phyloP scores from a whole-genome alignment of 306 rosid genomes.

The Benincasa hispida region DNA sequence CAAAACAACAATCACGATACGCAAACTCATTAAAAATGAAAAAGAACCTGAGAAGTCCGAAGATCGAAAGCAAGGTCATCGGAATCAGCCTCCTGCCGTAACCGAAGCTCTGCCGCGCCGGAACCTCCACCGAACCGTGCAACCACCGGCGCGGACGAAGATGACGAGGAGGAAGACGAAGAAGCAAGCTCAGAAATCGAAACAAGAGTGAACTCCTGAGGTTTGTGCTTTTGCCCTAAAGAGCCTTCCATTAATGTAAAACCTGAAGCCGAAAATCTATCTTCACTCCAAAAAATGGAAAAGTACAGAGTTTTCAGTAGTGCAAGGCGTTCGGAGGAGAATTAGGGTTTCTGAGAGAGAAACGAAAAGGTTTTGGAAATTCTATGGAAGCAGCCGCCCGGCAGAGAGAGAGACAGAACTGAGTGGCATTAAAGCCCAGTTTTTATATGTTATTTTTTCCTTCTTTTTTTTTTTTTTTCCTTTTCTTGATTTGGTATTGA shows the following conservation, averaged over 20 bases:
- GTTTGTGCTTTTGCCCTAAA: conserved; percentile 22
- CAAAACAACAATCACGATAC: conserved; percentile 1
- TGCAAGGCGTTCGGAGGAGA: neutral
- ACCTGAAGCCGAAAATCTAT: conserved; percentile 3
- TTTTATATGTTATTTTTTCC: conserved; percentile 10
- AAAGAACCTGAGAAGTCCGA: conserved; percentile 44
- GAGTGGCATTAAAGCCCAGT: neutral
- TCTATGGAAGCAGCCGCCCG: conserved; percentile 50
- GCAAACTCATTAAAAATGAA: neutral
- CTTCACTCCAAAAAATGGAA: neutral
- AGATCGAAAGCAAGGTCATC: conserved; percentile 42
- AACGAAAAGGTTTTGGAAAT: conserved; percentile 14
- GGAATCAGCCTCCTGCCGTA: conserved; percentile 33
- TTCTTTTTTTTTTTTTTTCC: neutral
- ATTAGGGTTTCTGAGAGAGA: conserved; percentile 56
- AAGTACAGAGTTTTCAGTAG: neutral
- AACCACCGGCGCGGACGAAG: conserved; percentile 31
- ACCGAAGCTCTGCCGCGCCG: conserved; percentile 35
- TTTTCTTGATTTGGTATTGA: no score
- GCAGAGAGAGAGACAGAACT: conserved; percentile 6
- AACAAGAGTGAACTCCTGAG: conserved; percentile 42
- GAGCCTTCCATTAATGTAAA: conserved; percentile 46
- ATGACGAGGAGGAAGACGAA: conserved; percentile 16
- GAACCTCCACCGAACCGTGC: conserved; percentile 46
- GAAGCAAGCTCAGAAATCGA: conserved; percentile 45